Conservation (phyloP, 2,329 filamentous ascomycete species). For the Trichoderma atrobrunneum region DNA sequence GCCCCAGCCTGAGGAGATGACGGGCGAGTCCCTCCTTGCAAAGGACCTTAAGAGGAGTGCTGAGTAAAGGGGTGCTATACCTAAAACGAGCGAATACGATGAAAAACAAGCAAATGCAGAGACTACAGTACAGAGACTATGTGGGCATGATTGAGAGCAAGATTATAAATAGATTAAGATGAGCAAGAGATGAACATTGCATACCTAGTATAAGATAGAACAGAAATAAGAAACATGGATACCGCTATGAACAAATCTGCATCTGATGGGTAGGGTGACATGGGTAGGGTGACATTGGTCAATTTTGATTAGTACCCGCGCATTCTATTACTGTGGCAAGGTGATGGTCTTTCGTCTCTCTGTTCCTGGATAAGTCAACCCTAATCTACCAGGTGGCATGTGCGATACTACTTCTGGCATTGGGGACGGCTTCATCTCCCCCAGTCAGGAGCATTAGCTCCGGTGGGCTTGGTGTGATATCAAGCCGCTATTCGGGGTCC, state of each 20-base stretch:
- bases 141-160: background rate
- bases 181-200: background rate
- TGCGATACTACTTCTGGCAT: background rate
- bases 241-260: background rate
- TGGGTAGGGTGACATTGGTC: background rate
- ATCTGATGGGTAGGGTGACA: background rate
- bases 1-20: conserved; percentile 88
- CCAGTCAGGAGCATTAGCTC: background rate
- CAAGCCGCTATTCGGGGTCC: background rate
- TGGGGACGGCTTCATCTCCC: background rate
- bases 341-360: background rate
- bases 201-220: conserved; percentile 10
- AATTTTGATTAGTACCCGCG: background rate
- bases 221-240: background rate
- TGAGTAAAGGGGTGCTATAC: conserved; percentile 22
- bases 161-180: background rate
- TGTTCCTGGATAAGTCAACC: background rate
- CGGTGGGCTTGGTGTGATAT: background rate
- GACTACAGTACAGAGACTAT: background rate
- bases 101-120: background rate
- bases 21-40: conserved; percentile 76
- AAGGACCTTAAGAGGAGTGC: conserved; percentile 55
- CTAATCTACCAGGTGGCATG: background rate
- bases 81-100: background rate
- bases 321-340: background rate